Evolutionary conservation across 495 filamentous ascomycete species (phyloP).

Genomic region (Penicillium soppii): DNA sequence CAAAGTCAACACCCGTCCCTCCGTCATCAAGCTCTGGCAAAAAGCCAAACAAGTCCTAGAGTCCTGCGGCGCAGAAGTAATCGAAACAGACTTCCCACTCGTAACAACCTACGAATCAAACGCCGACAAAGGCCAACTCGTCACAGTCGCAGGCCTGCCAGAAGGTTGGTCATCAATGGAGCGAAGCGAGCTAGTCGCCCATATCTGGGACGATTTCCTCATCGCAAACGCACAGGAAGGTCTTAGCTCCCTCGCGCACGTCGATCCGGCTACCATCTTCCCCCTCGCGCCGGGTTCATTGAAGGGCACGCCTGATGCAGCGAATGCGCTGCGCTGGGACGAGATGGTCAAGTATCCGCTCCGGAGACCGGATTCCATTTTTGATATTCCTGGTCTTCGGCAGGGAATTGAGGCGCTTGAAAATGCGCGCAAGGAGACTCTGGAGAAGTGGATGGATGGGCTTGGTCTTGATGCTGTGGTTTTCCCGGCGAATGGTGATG

Average conservation of each 20-base stretch:
- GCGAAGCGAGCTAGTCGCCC: conserved; percentile 32
- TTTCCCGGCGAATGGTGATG: conserved; percentile 34
- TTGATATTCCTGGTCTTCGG: conserved; percentile 23
- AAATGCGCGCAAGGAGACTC: conserved; percentile 27
- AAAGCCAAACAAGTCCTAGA: conserved; percentile 22
- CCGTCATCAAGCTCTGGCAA: conserved; percentile 34
- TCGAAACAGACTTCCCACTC: conserved; percentile 35
- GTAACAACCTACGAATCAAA: conserved; percentile 32
- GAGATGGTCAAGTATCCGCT: conserved; percentile 36
- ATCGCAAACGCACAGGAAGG: conserved; percentile 24
- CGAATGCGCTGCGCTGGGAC: conserved; percentile 30
- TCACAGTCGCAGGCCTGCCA: conserved; percentile 32
- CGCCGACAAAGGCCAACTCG: conserved; percentile 26
- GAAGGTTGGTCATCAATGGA: conserved; percentile 33
- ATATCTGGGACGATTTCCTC: conserved; percentile 38
- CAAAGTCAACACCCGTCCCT: conserved; percentile 25
- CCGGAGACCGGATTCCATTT: conserved; percentile 23
- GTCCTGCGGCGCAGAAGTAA: conserved; percentile 30
- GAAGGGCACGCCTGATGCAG: conserved; percentile 27
- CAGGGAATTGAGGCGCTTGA: conserved; percentile 31
- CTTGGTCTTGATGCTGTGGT: conserved; percentile 33
- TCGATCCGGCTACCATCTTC: conserved; percentile 33
- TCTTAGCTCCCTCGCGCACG: conserved; percentile 22
- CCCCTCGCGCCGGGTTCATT: conserved; percentile 33
- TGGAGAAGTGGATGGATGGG: conserved; percentile 36